A percentile compares a stretch with the other conserved stretches of the same genome.
Evolutionary conservation across 2,329 filamentous ascomycete species (phyloP).

Genomic region (Ceratocystis albifundus): DNA sequence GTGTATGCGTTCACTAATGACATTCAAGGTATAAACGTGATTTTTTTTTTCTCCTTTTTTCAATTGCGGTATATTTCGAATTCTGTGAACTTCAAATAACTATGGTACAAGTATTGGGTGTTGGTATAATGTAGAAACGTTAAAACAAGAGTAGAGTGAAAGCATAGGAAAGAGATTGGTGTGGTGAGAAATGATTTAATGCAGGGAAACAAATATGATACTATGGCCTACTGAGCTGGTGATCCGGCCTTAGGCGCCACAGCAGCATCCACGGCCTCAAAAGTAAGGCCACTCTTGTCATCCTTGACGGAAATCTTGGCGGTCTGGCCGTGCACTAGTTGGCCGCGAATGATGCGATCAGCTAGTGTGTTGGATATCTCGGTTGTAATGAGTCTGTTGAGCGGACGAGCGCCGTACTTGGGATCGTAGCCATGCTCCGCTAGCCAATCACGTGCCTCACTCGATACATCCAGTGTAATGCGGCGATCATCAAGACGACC

Average conservation of each 20-base stretch:
- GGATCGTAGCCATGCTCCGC: constrained; percentile 85
- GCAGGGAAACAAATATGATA: background rate
- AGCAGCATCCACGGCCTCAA: constrained; percentile 12
- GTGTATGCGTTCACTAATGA: too few species aligned
- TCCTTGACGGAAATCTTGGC: constrained; percentile 59
- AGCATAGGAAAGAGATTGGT: background rate
- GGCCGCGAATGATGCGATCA: constrained; percentile 80
- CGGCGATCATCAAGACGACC: constrained; percentile 70
- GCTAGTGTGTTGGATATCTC: constrained; percentile 82
- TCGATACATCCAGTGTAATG: constrained; percentile 60
- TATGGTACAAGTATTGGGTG: background rate
- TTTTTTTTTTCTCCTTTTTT: too few species aligned
- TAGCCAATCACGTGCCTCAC: constrained; percentile 71
- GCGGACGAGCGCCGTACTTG: constrained; percentile 75
- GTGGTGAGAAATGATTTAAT: background rate
- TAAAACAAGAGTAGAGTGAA: background rate
- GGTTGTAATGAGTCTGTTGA: constrained; percentile 82
- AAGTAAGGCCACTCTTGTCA: constrained; percentile 18
- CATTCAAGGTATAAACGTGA: too few species aligned
- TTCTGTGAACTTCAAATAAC: constrained; percentile 9
- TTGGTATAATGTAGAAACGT: background rate
- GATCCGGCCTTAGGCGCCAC: background rate
- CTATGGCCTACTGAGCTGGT: background rate
- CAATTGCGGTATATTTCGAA: background rate
- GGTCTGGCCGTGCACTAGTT: constrained; percentile 62